phyloP scores from a whole-genome alignment of 768 basidiomycete genomes.

The Pulveroboletus sp. region DNA sequence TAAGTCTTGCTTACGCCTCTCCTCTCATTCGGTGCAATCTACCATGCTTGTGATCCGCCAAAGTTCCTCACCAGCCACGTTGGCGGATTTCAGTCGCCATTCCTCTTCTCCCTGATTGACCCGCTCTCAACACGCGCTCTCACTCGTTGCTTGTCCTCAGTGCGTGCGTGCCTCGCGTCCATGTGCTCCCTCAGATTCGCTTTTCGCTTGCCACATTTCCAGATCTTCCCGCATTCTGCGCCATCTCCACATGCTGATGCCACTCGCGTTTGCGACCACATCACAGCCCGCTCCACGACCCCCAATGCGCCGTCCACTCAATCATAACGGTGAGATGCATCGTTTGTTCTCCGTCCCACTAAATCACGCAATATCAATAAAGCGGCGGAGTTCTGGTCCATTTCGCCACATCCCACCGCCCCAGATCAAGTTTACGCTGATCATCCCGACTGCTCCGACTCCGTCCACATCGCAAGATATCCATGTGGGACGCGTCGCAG shows the following conservation, averaged over 20 bases:
- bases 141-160: slow-evolving; percentile 13
- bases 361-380: slow-evolving; percentile 15
- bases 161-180: slow-evolving; percentile 21
- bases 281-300: neutral
- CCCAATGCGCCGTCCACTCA: neutral
- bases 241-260: slow-evolving; percentile 17
- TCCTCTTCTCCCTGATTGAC: slow-evolving; percentile 10
- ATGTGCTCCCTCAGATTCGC: slow-evolving; percentile 30
- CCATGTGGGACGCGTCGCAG: slow-evolving; percentile 26
- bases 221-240: slow-evolving; percentile 27
- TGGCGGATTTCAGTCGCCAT: slow-evolving; percentile 15
- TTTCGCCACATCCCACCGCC: slow-evolving; percentile 18
- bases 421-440: slow-evolving; percentile 24
- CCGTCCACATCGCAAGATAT: slow-evolving; percentile 30
- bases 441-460: slow-evolving; percentile 27
- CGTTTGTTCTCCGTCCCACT: neutral
- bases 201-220: slow-evolving; percentile 8
- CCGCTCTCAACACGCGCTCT: slow-evolving; percentile 7
- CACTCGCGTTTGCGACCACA: neutral
- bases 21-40: slow-evolving; percentile 1
- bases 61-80: slow-evolving; percentile 15
- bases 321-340: slow-evolving; percentile 5
- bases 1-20: neutral
- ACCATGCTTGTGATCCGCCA: slow-evolving; percentile 21
- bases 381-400: slow-evolving; percentile 15